Evolutionary conservation across 257 asterid species (phyloP).

Genomic region (Eucommia ulmoides): DNA sequence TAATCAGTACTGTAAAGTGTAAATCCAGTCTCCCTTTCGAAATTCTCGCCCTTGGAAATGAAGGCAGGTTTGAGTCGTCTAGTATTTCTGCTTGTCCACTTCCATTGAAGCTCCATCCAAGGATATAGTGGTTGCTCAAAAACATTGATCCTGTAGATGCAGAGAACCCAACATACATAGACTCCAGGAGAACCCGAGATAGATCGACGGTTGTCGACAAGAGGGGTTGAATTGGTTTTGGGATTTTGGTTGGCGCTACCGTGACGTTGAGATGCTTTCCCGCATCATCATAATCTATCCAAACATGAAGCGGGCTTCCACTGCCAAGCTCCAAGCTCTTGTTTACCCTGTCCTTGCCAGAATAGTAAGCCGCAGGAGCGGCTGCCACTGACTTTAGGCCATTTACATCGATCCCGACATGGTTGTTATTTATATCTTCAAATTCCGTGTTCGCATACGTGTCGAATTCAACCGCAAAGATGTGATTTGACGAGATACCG

Average conservation of each 20-base stretch:
- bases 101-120: slow-evolving; percentile 53
- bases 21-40: background rate
- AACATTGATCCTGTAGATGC: slow-evolving; percentile 24
- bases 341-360: slow-evolving; percentile 9
- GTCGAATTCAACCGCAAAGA: slow-evolving; percentile 53
- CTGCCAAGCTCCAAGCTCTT: slow-evolving; percentile 29
- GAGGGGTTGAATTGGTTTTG: slow-evolving; percentile 37
- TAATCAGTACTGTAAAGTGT: too few relatives aligned
- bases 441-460: slow-evolving; percentile 30
- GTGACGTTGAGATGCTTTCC: slow-evolving; percentile 23
- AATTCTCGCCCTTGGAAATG: slow-evolving; percentile 24
- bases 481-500: slow-evolving; percentile 35
- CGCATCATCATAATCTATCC: slow-evolving; percentile 40
- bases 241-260: slow-evolving; percentile 22
- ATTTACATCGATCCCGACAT: slow-evolving; percentile 48
- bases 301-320: slow-evolving; percentile 32
- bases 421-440: slow-evolving; percentile 36
- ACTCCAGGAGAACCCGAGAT: slow-evolving; percentile 21
- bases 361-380: slow-evolving; percentile 28
- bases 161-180: slow-evolving; percentile 58
- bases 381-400: slow-evolving; percentile 17
- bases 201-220: slow-evolving; percentile 20
- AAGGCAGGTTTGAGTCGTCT: slow-evolving; percentile 37
- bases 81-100: slow-evolving; percentile 25
- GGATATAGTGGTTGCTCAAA: slow-evolving; percentile 33